These are phyloP conservation scores for Fusarium marasasianum DNA, from an alignment of 2,329 filamentous ascomycete genomes.

Conservation along the genomic window DNA sequence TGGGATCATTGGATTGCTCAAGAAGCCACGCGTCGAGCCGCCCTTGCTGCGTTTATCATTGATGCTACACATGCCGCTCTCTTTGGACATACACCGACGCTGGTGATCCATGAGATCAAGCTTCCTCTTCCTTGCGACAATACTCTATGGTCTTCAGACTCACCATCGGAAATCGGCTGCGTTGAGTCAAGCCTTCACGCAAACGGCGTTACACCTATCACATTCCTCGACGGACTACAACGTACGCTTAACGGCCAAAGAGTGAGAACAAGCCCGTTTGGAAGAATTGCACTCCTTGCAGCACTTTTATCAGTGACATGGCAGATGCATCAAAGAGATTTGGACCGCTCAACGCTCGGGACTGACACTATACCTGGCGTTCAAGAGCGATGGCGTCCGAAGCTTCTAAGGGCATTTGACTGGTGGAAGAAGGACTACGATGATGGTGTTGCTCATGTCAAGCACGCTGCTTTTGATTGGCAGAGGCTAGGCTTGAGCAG, in stretches of 20 bases:
- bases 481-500: slow-evolving; percentile 40
- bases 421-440: slow-evolving; percentile 46
- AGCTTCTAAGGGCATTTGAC: slow-evolving; percentile 40
- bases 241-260: slow-evolving; percentile 41
- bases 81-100: slow-evolving; percentile 43
- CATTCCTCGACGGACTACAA: slow-evolving; percentile 42
- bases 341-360: slow-evolving; percentile 40
- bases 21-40: slow-evolving; percentile 43
- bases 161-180: slow-evolving; percentile 42
- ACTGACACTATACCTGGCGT: slow-evolving; percentile 40
- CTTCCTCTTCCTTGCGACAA: slow-evolving; percentile 43
- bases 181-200: slow-evolving; percentile 44
- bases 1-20: slow-evolving; percentile 46
- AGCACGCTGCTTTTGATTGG: slow-evolving; percentile 44
- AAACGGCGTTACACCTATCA: slow-evolving; percentile 41
- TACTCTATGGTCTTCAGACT: slow-evolving; percentile 43
- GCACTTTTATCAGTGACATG: slow-evolving; percentile 41
- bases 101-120: slow-evolving; percentile 44
- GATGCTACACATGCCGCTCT: slow-evolving; percentile 43
- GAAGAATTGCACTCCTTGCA: slow-evolving; percentile 39
- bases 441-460: slow-evolving; percentile 41
- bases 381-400: slow-evolving; percentile 43
- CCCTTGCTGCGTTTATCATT: slow-evolving; percentile 42
- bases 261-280: slow-evolving; percentile 42
- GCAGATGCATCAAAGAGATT: slow-evolving; percentile 44